Evolutionary conservation across 192 early-diverging fungal species (phyloP), one percentile per base, ranked within the genome.

Genomic region (Chytriomyces confervae): DNA sequence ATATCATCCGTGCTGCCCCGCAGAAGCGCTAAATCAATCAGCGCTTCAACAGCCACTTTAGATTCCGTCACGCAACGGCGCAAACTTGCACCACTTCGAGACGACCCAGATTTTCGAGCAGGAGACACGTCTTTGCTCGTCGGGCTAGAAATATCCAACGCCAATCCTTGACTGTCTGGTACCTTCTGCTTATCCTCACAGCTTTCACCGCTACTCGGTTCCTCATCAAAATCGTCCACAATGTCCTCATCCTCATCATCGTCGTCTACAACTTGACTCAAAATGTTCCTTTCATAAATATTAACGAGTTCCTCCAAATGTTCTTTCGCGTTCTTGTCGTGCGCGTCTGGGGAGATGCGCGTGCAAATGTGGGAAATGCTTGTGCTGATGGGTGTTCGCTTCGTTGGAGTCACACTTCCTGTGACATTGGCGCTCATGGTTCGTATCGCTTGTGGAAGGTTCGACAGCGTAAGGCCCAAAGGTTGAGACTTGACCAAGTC

Each of bases 1-100:
- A 74, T 48, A 63, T 74, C 72, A 46, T 74, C 72, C 0, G 72
- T 74, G n/a, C 24, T 29, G 7, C 72, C 72, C 18, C 27, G 61
- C 2, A 74, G 27, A 23, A 74, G 61, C 20, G 72, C 72, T 5
- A 74, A 20, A 63, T 74, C 72, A 63, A 36, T 43, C 57, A 74
- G 10, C 10, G 72, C 57, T 46, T 74, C 72, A 1, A 63, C 53
- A 46, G 72, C 72, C 61, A 74, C 50, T 29, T 20, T 7, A 10
- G 23, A 45, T 36, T 74, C 72, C 23, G 72, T 74, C 5, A n/a
- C 11, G 36, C 7, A 8, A 6, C 27, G 10, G 3, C 8, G 70
- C 70, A 18, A 16, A 13, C 20, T 57, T 13, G 13, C 20, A 13
- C 53, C 20, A 3, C 0, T 13, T 57, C 53, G 53, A 13, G 53